These are phyloP conservation scores for Beauveria caledonica DNA, from an alignment of 2,329 filamentous ascomycete genomes.

Conservation along the genomic window DNA sequence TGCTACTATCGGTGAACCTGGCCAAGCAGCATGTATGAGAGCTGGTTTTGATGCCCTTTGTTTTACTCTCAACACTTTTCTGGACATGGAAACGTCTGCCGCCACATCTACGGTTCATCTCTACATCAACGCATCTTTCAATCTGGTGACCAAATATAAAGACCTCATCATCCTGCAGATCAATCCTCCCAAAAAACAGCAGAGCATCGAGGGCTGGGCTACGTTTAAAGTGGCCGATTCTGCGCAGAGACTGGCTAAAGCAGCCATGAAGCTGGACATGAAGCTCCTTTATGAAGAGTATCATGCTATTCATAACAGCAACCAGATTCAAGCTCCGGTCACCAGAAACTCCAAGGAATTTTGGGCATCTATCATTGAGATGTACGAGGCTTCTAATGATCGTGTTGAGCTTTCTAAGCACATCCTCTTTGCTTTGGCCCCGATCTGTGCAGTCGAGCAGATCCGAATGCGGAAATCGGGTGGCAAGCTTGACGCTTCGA, in stretches of 20 bases:
- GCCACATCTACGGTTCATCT: slow-evolving; percentile 47
- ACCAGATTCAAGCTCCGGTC: slow-evolving; percentile 56
- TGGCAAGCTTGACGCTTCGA: slow-evolving; percentile 29
- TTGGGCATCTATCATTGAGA: slow-evolving; percentile 40
- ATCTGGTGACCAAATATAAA: slow-evolving; percentile 55
- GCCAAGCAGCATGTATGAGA: slow-evolving; percentile 53
- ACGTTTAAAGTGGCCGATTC: slow-evolving; percentile 34
- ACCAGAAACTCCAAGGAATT: slow-evolving; percentile 53
- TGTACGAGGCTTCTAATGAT: slow-evolving; percentile 71
- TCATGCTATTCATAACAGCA: slow-evolving; percentile 52
- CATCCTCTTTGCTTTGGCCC: slow-evolving; percentile 61
- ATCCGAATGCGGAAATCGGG: slow-evolving; percentile 50
- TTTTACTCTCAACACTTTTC: slow-evolving; percentile 49
- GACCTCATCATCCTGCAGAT: slow-evolving; percentile 44
- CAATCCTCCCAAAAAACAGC: slow-evolving; percentile 17
- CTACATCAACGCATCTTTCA: slow-evolving; percentile 57
- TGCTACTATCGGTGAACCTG: slow-evolving; percentile 44
- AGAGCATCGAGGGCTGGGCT: slow-evolving; percentile 27
- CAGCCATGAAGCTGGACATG: slow-evolving; percentile 42
- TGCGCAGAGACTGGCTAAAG: slow-evolving; percentile 40
- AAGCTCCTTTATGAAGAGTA: slow-evolving; percentile 35
- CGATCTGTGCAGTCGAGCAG: slow-evolving; percentile 67
- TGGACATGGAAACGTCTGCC: slow-evolving; percentile 36
- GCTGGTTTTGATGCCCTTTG: slow-evolving; percentile 55
- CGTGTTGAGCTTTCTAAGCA: slow-evolving; percentile 66